Base-by-base conservation (phyloP, 768 basidiomycete species). In the Mycena crocata region DNA sequence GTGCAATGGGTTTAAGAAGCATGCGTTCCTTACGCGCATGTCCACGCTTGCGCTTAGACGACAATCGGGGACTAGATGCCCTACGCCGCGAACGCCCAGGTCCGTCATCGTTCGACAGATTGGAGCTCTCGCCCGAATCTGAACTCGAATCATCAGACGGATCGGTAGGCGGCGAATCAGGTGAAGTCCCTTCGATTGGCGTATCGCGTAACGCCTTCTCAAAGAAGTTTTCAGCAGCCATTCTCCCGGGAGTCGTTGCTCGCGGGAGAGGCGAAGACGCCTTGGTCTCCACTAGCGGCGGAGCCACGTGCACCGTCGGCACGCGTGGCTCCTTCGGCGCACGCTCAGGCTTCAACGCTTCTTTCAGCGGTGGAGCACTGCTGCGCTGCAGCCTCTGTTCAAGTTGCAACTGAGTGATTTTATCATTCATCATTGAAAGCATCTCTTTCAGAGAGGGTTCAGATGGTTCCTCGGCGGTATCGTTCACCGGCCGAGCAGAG, bases 1-100 rank as follows among this genome's bases (percentile, higher is more conserved):
- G 77, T 0, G 72, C 60, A 0, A 75, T 72, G 2, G 73, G 75
- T 45, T 74, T 76, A 17, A 77, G 39, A 24, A 70, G 44, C 62
- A 42, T 62, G n/a, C 37, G 31, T 30, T 45, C 24, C 40, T 45
- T 39, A 21, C 51, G 60, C 3, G 19, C 23, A 10, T 9, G 30
- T 5, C 51, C 60, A 3, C 60, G 60, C 23, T 31, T 37, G 26
- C 60, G 48, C 31, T 59, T 59, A 1, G 57, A 35, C 3, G 57
- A 59, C 48, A 48, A n/a, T 23, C 58, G 58, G 5, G 48, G 58
- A 6, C 28, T 46, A 4, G 46, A 45, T 8, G 31, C 24, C n/a
- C n/a, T n/a, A 31, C 42, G 31, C 42, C 44, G 51, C 17, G n/a
- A 19, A 9, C 50, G 17, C 39, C 62, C 62, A 24, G 48, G 44